Evolutionary conservation across 257 asterid species (phyloP), one percentile per base, ranked within the genome.

Genomic region (Petrea volubilis): DNA sequence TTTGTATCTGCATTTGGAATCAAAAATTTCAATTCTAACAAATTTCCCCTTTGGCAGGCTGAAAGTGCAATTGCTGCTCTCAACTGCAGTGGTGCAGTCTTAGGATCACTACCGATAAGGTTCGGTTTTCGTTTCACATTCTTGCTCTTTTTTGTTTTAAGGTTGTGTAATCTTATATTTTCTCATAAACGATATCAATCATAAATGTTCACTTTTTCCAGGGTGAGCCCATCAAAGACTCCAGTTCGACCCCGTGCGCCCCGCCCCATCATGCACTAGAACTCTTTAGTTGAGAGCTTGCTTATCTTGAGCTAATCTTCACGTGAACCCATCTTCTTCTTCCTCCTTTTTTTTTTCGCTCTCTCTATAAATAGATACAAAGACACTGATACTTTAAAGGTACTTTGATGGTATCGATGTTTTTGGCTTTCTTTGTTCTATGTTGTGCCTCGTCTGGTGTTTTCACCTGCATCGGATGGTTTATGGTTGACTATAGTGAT

Each of bases 11-110:
- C 6, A 27, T 28, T 20, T 40, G 3, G 58, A 46, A 29, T 53
- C 21, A 24, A 21, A 27, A 7, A 15, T 50, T 53, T 7, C 21
- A 20, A 6, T 21, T 64, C 7, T 28, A 40, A 10, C 49, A 7
- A 28, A 36, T 49, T 12, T 50, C 20, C 67, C 55, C 34, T 60
- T 43, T 72, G 74, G 85, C 91, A 94, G 98, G 98, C 98, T 72
- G 98, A 94, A 82, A 89, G 96, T 82, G 98, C 98, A 60, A 91
- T 91, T 52, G 96, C 91, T n/a, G 98, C 98, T 60, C 85, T 94
- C 72, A 89, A 87, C 84, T 91, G 97, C 86, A 94, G 98, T 41
- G 98, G 98, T 67, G 92, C 91, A 7, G 91, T 94, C 74, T 63
- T 94, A 50, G 98, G 98, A 75, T 82, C 96, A 24, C 89, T 94